A percentile compares a stretch with the other conserved stretches of the same genome.
Evolutionary conservation across 371 early-diverging fungal genomes (phyloP).

Genomic region (Mortierella sp.): DNA sequence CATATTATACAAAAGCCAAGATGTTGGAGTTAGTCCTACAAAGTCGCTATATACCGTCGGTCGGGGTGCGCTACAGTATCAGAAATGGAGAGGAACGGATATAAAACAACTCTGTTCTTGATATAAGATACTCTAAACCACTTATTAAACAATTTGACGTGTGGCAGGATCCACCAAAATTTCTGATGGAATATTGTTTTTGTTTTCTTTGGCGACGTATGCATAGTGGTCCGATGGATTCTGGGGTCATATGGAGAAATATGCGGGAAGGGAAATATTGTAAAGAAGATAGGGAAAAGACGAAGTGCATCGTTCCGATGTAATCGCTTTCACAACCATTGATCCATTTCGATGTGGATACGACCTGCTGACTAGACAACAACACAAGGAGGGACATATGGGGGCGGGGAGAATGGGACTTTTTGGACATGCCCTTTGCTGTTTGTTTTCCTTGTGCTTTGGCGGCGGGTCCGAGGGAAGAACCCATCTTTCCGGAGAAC

Average conservation of each 20-base stretch:
- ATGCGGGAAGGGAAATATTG: too few relatives aligned
- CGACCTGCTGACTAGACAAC: neutral
- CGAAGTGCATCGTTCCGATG: too few relatives aligned
- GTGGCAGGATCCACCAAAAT: too few relatives aligned
- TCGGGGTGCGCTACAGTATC: conserved; percentile 36
- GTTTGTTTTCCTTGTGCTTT: too few relatives aligned
- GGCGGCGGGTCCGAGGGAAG: too few relatives aligned
- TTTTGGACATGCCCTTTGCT: neutral
- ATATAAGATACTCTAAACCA: neutral
- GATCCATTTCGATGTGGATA: too few relatives aligned
- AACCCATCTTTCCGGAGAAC: neutral
- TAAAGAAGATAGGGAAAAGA: too few relatives aligned
- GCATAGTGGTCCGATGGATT: too few relatives aligned
- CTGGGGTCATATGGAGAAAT: too few relatives aligned
- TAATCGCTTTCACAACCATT: too few relatives aligned
- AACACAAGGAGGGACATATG: neutral
- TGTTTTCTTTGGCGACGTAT: too few relatives aligned
- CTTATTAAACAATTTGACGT: neutral
- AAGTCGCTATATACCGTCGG: conserved; percentile 32
- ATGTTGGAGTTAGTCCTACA: conserved; percentile 40
- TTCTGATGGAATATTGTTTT: too few relatives aligned
- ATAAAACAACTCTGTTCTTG: neutral
- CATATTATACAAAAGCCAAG: conserved; percentile 21
- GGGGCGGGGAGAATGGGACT: neutral
- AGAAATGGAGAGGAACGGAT: conserved; percentile 33